Evolutionary conservation across 2,329 filamentous ascomycete species (phyloP).

Genomic region (Aspergillus felis): DNA sequence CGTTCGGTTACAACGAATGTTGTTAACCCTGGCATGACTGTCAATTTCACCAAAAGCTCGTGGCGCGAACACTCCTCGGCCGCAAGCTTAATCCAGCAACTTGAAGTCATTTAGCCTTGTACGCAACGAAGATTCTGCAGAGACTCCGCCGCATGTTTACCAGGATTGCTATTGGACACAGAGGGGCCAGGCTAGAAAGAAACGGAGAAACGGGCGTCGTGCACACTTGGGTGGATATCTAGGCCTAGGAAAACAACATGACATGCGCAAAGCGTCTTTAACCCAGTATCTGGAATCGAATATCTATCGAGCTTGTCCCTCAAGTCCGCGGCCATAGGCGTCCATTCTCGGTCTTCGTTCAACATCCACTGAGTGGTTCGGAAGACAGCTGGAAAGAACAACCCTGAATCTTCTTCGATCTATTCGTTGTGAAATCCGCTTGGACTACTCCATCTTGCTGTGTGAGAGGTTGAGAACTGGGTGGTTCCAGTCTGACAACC

Average conservation of each 20-base stretch:
- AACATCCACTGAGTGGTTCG: background rate
- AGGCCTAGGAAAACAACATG: constrained; percentile 13
- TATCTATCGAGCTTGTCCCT: constrained; percentile 22
- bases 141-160: constrained; percentile 21
- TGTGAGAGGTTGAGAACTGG: background rate
- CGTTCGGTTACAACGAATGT: constrained; percentile 16
- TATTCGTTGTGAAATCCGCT: background rate
- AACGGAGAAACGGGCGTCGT: constrained; percentile 17
- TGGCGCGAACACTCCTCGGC: constrained; percentile 24
- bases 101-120: constrained; percentile 19
- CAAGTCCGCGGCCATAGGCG: constrained; percentile 4
- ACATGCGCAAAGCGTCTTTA: constrained; percentile 12
- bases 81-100: constrained; percentile 21
- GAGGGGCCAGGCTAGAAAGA: constrained; percentile 20
- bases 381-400: background rate
- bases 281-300: constrained; percentile 17
- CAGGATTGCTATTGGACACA: constrained; percentile 19
- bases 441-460: background rate
- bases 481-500: background rate
- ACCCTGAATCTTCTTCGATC: background rate
- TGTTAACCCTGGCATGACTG: constrained; percentile 25
- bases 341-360: background rate
- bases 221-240: constrained; percentile 10
- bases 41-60: constrained; percentile 25
- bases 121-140: constrained; percentile 21